These are phyloP conservation scores for Solanum hybrid DNA, from an alignment of 305 asterid genomes.

Conservation along the genomic window DNA sequence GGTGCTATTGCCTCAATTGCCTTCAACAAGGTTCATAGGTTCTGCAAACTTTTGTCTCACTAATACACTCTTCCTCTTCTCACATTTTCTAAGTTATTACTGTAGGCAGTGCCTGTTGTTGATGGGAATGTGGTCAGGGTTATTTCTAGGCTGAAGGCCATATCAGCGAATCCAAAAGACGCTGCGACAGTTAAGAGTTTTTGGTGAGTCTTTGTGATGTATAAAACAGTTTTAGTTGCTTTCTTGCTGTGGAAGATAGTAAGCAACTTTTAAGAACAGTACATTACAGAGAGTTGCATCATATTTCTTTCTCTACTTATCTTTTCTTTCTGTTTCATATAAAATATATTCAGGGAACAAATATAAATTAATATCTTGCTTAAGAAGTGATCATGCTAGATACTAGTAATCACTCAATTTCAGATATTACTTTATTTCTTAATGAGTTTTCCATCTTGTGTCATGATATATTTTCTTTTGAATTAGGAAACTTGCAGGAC, in stretches of 20 bases:
- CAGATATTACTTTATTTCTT: neutral
- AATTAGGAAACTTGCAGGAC: slow-evolving; percentile 67
- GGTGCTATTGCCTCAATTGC: slow-evolving; percentile 99
- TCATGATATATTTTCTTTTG: slow-evolving; percentile 5
- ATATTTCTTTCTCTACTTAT: neutral
- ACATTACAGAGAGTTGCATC: neutral
- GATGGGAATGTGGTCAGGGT: slow-evolving; percentile 97
- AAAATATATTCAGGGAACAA: neutral
- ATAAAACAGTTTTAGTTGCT: neutral
- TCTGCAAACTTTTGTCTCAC: neutral
- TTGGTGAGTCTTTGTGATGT: slow-evolving; percentile 44
- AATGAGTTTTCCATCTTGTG: neutral
- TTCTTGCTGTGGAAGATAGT: neutral
- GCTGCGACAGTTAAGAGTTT: slow-evolving; percentile 49
- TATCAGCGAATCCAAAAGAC: slow-evolving; percentile 82
- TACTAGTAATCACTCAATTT: neutral
- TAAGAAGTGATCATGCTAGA: neutral
- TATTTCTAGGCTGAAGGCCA: slow-evolving; percentile 74
- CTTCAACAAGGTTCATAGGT: slow-evolving; percentile 59
- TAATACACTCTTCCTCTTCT: neutral
- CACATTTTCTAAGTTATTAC: slow-evolving; percentile 1
- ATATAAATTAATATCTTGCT: neutral
- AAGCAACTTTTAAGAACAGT: neutral
- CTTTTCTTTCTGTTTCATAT: neutral
- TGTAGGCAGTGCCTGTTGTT: slow-evolving; percentile 90